A percentile compares a stretch with the other conserved stretches of the same genome.
Evolutionary conservation across 192 early-diverging fungal species (phyloP).

Genomic region (Coemansia biformis): DNA sequence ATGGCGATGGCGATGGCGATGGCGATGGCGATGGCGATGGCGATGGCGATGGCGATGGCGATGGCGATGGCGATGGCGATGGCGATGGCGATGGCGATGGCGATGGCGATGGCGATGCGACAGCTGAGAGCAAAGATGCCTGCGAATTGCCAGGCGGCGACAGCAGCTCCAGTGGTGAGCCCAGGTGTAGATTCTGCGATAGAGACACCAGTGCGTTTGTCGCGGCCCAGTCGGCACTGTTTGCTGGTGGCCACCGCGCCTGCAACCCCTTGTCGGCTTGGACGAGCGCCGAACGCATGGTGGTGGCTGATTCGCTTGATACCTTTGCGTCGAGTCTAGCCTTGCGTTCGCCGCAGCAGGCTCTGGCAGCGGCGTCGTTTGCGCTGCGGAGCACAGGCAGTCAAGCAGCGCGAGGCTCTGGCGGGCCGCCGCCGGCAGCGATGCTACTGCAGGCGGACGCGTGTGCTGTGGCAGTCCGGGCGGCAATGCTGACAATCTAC

Average conservation of each 20-base stretch:
- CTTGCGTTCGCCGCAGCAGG: constrained; percentile 1
- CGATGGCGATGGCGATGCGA: too few species aligned
- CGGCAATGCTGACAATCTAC: constrained; percentile 8
- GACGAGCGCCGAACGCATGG: constrained; percentile 8
- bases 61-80: too few species aligned
- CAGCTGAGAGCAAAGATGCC: too few species aligned
- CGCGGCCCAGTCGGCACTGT: not conserved
- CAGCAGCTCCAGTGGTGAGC: not conserved
- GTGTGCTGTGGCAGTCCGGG: not conserved
- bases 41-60: too few species aligned
- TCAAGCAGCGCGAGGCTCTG: not conserved
- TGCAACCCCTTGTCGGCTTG: not conserved
- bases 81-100: too few species aligned
- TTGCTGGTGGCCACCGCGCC: not conserved
- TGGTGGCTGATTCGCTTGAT: constrained; percentile 15
- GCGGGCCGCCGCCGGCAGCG: too few species aligned
- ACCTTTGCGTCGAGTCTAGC: constrained; percentile 14
- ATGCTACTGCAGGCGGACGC: not conserved
- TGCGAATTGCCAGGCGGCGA: too few species aligned
- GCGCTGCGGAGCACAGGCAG: constrained; percentile 14
- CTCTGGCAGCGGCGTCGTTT: constrained; percentile 25
- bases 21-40: too few species aligned
- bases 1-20: too few species aligned
- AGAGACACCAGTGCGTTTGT: not conserved
- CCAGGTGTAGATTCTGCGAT: constrained; percentile 1